Evolutionary conservation across 805 yeast species (phyloP).

Genomic region (Jamesozyma spencerorum): DNA sequence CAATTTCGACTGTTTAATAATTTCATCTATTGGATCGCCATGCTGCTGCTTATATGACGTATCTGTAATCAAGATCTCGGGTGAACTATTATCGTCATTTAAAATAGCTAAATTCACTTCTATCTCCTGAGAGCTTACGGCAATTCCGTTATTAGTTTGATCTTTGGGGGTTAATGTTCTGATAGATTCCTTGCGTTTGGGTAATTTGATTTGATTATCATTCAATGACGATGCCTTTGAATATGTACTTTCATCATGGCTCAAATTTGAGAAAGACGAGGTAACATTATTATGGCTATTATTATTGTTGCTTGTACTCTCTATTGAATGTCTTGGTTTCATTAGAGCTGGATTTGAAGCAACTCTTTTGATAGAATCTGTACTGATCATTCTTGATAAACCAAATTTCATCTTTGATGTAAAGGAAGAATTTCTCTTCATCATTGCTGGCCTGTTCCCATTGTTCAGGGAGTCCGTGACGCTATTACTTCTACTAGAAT

Average conservation of each 20-base stretch:
- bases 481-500: conserved; percentile 1
- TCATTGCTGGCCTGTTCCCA: conserved; percentile 1
- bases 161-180: neutral
- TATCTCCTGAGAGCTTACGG: neutral
- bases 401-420: conserved; percentile 4
- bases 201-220: neutral
- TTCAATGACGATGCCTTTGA: neutral
- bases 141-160: neutral
- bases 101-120: neutral
- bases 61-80: conserved; percentile 1
- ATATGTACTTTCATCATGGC: neutral
- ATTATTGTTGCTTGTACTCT: neutral
- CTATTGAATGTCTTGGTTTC: neutral
- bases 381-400: conserved; percentile 5
- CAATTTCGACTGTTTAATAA: conserved; percentile 2
- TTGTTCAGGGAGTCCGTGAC: neutral
- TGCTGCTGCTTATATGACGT: neutral
- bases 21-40: neutral
- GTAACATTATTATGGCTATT: neutral
- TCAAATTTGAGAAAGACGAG: neutral
- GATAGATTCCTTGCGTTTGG: neutral
- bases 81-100: neutral
- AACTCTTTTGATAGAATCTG: neutral
- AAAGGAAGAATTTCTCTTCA: conserved; percentile 3
- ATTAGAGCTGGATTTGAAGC: neutral